Evolutionary conservation across 495 filamentous ascomycete species (phyloP), one percentile per base, ranked within the genome.

Genomic region (Corynascus novoguineensis): DNA sequence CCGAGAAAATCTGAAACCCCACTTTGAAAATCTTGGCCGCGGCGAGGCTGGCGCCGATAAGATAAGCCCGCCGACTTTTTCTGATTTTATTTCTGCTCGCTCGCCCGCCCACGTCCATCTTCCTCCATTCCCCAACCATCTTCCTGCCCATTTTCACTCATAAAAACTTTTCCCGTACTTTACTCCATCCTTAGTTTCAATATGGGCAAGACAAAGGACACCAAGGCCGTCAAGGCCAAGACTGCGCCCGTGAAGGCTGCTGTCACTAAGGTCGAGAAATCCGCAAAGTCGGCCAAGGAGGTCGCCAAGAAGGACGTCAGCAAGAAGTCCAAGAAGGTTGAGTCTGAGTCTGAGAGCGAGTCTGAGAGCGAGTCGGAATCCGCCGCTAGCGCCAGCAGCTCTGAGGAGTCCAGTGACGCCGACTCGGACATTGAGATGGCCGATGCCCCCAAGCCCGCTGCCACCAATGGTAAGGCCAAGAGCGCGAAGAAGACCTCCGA

Each of bases 131-230:
- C 42, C 48, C 29, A 54, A 17, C 51, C 31, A 27, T 40, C 28
- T 40, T 51, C 47, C 48, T 28, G 10, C 32, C 24, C 45, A 54
- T 41, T 29, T 60, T 45, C 32, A 29, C 47, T 11, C 55, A 53
- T 53, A 47, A 62, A 64, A 54, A 55, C 46, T 35, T 34, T 22
- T 60, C 37, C 46, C 60, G 52, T 34, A 22, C 29, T 40, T 62
- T 58, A 21, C 60, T 53, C 50, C 51, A 58, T 14, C 48, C 50
- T 53, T 49, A 55, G 14, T 54, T 42, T 52, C 51, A 74, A 65
- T 67, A 85, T 84, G 82, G 81, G 74, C 69, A 83, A 83, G 73
- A 66, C 74, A 41, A 80, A 81, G 69, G 72, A 77, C 58, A 62
- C 67, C 59, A 78, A 76, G 72, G 66, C 71, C 68, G 60, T 49